phyloP scores from a whole-genome alignment of 306 rosid genomes.

The Vigna unguiculata region DNA sequence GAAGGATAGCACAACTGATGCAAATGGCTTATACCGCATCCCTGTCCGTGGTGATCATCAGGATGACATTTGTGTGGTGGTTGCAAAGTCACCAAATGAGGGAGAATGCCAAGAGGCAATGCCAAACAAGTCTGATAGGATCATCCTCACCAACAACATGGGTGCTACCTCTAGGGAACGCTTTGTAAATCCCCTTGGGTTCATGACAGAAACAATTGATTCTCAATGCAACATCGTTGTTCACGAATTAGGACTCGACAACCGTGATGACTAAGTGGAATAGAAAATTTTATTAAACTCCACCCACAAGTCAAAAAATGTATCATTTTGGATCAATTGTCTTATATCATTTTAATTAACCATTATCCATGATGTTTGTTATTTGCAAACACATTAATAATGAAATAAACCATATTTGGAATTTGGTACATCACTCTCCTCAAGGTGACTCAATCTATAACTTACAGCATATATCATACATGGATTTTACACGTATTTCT shows the following conservation, averaged over 20 bases:
- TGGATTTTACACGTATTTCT: too few relatives aligned
- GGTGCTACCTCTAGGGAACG: conserved; percentile 51
- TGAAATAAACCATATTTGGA: too few relatives aligned
- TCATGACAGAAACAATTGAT: conserved; percentile 47
- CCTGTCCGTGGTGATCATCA: conserved; percentile 45
- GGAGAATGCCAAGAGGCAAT: conserved; percentile 28
- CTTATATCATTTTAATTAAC: too few relatives aligned
- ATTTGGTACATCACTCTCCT: too few relatives aligned
- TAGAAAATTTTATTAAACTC: too few relatives aligned
- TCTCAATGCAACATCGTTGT: conserved; percentile 28
- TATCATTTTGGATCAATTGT: too few relatives aligned
- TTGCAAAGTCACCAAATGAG: neutral
- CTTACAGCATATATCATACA: too few relatives aligned
- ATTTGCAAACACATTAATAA: too few relatives aligned
- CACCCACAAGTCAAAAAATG: too few relatives aligned
- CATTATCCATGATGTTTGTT: too few relatives aligned
- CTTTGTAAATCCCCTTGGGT: conserved; percentile 64
- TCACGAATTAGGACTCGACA: conserved; percentile 49
- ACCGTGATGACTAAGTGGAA: neutral
- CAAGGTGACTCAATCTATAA: too few relatives aligned
- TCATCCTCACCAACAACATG: conserved; percentile 53
- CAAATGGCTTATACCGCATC: conserved; percentile 43
- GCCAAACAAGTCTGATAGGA: conserved; percentile 29
- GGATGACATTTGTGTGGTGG: conserved; percentile 52
- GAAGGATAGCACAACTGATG: neutral